These are phyloP conservation scores for Rosa chinensis DNA, from an alignment of 306 rosid genomes.

Conservation along the genomic window DNA sequence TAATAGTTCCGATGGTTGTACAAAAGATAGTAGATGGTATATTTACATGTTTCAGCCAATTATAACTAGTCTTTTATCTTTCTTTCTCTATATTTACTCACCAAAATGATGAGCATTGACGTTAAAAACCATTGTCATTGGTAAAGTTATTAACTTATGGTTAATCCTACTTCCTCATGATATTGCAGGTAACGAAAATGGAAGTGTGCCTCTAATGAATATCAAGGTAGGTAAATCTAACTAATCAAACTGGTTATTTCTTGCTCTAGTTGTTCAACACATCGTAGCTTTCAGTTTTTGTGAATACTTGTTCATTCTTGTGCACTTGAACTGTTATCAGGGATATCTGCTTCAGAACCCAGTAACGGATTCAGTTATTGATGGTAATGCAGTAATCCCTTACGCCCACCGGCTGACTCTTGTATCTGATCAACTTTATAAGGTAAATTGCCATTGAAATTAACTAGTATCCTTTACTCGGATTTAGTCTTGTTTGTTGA, in stretches of 20 bases:
- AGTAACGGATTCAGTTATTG: conserved; percentile 21
- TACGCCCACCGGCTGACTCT: conserved; percentile 14
- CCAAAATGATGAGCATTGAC: background rate
- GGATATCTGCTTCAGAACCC: conserved; percentile 29
- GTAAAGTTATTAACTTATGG: background rate
- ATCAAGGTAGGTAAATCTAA: background rate
- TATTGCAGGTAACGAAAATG: conserved; percentile 15
- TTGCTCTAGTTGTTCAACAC: background rate
- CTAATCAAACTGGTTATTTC: background rate
- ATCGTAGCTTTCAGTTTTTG: background rate
- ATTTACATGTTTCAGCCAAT: background rate
- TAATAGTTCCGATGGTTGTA: conserved; percentile 14
- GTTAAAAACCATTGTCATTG: background rate
- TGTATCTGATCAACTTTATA: conserved; percentile 15
- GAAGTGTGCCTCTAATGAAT: conserved; percentile 11
- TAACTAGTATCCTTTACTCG: background rate
- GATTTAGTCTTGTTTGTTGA: background rate
- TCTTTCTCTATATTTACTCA: background rate
- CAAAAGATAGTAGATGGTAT: conserved; percentile 19
- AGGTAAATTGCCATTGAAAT: conserved; percentile 1
- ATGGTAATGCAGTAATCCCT: conserved; percentile 14
- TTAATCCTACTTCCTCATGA: background rate
- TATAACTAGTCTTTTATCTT: background rate
- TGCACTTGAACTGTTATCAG: background rate
- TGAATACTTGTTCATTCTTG: background rate